Conservation (phyloP, 768 basidiomycete genomes). For the Agrocybe pediades region DNA sequence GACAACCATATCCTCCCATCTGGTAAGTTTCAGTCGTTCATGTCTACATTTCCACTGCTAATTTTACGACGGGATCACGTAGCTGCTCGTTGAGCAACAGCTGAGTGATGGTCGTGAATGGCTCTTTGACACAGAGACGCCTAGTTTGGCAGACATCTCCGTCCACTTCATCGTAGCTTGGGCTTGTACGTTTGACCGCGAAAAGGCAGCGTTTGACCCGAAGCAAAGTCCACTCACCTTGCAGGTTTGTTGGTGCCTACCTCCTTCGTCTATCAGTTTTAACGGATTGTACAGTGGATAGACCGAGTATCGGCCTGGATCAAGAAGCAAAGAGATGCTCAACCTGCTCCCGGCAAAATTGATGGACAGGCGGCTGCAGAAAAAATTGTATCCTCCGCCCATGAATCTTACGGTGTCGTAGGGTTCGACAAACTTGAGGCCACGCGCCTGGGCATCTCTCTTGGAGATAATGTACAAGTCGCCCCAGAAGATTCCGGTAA, state of each 20-base stretch:
- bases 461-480: conserved; percentile 35
- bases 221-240: not conserved
- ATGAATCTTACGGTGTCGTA: conserved; percentile 38
- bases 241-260: not conserved
- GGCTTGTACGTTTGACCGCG: conserved; percentile 34
- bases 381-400: conserved; percentile 35
- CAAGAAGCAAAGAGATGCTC: conserved; percentile 25
- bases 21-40: conserved; percentile 33
- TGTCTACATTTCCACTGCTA: not conserved
- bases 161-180: conserved; percentile 51
- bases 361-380: conserved; percentile 44
- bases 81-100: conserved; percentile 41
- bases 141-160: conserved; percentile 54
- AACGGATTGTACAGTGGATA: conserved; percentile 44
- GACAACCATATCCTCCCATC: conserved; percentile 45
- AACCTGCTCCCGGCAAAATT: conserved; percentile 26
- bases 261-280: not conserved
- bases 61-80: not conserved
- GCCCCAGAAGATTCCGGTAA: conserved; percentile 44
- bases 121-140: conserved; percentile 55
- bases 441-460: conserved; percentile 37
- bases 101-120: conserved; percentile 56
- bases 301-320: conserved; percentile 39
- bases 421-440: conserved; percentile 52
- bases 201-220: not conserved